Base-by-base conservation (phyloP, 768 basidiomycete species). In the Tulasnella sp. region DNA sequence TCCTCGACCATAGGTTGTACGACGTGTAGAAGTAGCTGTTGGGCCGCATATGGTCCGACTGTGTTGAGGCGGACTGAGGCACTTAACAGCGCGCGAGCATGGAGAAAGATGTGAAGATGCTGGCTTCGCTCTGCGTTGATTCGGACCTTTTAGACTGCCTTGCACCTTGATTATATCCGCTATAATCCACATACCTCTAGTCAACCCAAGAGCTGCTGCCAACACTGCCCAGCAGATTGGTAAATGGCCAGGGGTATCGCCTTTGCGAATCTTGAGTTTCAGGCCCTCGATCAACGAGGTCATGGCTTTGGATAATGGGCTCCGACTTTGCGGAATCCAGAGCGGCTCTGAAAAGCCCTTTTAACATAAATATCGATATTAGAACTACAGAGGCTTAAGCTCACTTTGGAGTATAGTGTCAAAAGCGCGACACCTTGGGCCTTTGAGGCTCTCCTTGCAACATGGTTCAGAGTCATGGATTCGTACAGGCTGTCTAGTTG, bases 351-450 rank as follows among this genome's bases (percentile, higher is more conserved):
- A 50, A 22, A 50, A 42, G 3, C 74, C 74, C 41, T 50, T 44
- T 40, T 20, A 44, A 44, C 48, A 44, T 50, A 75, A 75, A 16
- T 75, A 75, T 44, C 40, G 24, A 69, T 2, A 6, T 5, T 9
- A 28, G 16, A 18, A 6, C 64, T 28, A 37, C 34, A 69, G 28
- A 11, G 16, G 34, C 12, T 37, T 1, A 18, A 46, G 31, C 76
- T 76, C 76, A 58, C 76, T 84, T 92, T 94, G 24, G 93, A 88
- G 85, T 93, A 97, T 4, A 99, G 89, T 0, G 96, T 95, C 44
- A 99, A 90, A 64, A 98, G 90, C 6, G 97, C 97, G 18, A 95
- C 92, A 4, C 98, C 98, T 85, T 99, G 98, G 7, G 96, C 89
- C 79, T 91, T 93, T 44, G 96, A 97, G 42, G 97, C 96, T 18